phyloP scores from a whole-genome alignment of 768 basidiomycete genomes.

The Kwoniella newhampshirensis region DNA sequence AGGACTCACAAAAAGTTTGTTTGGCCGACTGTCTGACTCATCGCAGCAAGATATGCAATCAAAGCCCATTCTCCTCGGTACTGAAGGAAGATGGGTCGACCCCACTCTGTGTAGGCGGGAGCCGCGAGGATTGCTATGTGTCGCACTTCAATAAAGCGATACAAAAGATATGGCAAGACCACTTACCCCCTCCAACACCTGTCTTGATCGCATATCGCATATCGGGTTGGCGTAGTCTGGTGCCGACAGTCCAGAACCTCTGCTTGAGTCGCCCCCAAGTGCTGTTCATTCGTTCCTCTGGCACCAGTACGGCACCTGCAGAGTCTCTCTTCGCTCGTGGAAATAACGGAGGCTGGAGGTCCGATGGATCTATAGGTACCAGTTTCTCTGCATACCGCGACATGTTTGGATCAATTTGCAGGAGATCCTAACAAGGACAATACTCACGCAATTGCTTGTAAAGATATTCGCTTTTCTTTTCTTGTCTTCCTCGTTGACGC shows the following conservation, averaged over 20 bases:
- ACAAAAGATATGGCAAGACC: background rate
- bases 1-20: conserved; percentile 74
- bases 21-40: conserved; percentile 56
- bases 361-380: conserved; percentile 53
- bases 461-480: conserved; percentile 29
- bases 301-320: conserved; percentile 81
- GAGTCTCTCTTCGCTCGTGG: conserved; percentile 80
- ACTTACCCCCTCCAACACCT: conserved; percentile 55
- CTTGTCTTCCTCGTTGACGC: conserved; percentile 10
- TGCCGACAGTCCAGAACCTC: conserved; percentile 69
- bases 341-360: conserved; percentile 65
- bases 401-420: background rate
- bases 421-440: background rate
- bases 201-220: conserved; percentile 85
- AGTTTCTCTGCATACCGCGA: conserved; percentile 37
- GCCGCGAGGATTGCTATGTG: conserved; percentile 69
- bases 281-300: conserved; percentile 63
- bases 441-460: conserved; percentile 49
- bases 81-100: conserved; percentile 72
- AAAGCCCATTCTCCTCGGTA: conserved; percentile 94
- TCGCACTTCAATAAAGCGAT: background rate
- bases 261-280: conserved; percentile 67
- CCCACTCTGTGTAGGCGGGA: conserved; percentile 81
- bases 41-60: conserved; percentile 67
- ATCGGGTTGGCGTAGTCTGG: conserved; percentile 67